phyloP scores from a whole-genome alignment of 2,329 filamentous ascomycete genomes.

The Trichoderma simmonsii region DNA sequence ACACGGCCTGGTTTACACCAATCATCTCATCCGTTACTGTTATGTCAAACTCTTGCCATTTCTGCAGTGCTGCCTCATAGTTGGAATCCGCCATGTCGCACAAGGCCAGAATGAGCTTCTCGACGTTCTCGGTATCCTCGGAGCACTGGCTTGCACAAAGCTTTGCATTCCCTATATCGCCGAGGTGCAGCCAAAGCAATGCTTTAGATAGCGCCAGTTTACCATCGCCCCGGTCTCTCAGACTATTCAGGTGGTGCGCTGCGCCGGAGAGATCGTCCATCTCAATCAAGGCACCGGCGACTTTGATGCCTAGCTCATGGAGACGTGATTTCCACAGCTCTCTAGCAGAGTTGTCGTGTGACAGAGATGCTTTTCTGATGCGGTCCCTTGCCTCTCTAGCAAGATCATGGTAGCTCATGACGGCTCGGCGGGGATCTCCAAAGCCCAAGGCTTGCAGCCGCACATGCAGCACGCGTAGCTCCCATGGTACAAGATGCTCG shows the following conservation, averaged over 20 bases:
- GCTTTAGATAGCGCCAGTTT: constrained; percentile 51
- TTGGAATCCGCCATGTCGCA: constrained; percentile 75
- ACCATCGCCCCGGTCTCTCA: constrained; percentile 43
- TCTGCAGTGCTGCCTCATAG: constrained; percentile 59
- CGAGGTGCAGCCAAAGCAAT: constrained; percentile 74
- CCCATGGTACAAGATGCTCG: constrained; percentile 77
- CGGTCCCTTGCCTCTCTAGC: constrained; percentile 70
- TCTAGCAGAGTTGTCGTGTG: constrained; percentile 51
- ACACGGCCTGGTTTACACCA: constrained; percentile 79
- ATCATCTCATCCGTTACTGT: constrained; percentile 62
- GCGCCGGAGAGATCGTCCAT: constrained; percentile 88
- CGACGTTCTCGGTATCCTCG: constrained; percentile 33
- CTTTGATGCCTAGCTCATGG: constrained; percentile 67
- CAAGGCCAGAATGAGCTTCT: constrained; percentile 61
- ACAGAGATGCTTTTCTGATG: constrained; percentile 46
- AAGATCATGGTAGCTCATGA: constrained; percentile 89
- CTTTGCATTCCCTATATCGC: constrained; percentile 68
- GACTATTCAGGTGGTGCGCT: constrained; percentile 63
- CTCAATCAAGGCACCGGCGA: constrained; percentile 68
- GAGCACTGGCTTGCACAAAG: constrained; percentile 42
- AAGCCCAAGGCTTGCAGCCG: constrained; percentile 83
- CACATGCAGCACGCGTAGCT: constrained; percentile 76
- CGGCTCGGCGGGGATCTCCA: constrained; percentile 75
- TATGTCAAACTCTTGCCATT: constrained; percentile 56
- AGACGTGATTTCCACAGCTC: constrained; percentile 70